Conservation (phyloP, 257 asterid species). For the Linderniella brevidens region DNA sequence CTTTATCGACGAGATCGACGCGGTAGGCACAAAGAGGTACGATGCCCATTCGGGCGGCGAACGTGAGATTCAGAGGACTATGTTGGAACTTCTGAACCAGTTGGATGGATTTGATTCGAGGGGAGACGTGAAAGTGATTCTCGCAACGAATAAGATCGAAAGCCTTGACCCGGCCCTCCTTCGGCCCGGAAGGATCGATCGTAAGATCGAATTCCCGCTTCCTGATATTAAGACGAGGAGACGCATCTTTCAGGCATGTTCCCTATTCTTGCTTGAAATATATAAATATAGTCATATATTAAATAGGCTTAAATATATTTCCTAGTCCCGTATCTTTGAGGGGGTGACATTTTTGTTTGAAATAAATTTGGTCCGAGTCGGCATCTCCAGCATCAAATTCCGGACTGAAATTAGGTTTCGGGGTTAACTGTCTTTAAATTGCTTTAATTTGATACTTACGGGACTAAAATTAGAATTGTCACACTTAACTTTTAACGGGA, state of each 20-base stretch:
- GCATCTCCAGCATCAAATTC: too few species aligned
- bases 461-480: too few species aligned
- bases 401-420: too few species aligned
- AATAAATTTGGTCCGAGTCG: too few species aligned
- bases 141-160: conserved; percentile 23
- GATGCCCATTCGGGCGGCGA: conserved; percentile 98
- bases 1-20: conserved; percentile 91
- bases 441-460: too few species aligned
- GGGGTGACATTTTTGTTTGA: too few species aligned
- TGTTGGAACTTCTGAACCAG: conserved; percentile 46
- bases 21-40: conserved; percentile 88
- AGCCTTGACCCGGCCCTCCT: conserved; percentile 43
- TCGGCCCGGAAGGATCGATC: conserved; percentile 41
- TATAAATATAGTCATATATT: too few species aligned
- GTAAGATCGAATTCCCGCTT: conserved; percentile 43
- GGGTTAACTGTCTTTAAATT: too few species aligned
- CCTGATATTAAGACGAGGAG: conserved; percentile 47
- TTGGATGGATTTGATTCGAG: conserved; percentile 23
- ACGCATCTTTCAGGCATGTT: conserved; percentile 41
- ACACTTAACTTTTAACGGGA: too few species aligned
- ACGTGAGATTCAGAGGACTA: conserved; percentile 95
- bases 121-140: conserved; percentile 24
- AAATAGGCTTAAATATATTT: too few species aligned
- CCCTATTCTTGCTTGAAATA: too few species aligned
- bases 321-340: too few species aligned